A percentile compares a stretch with the other conserved stretches of the same genome.
These are phyloP conservation scores for Fagopyrum tataricum DNA, from an alignment of 148 eudicot species.

Conservation along the genomic window DNA sequence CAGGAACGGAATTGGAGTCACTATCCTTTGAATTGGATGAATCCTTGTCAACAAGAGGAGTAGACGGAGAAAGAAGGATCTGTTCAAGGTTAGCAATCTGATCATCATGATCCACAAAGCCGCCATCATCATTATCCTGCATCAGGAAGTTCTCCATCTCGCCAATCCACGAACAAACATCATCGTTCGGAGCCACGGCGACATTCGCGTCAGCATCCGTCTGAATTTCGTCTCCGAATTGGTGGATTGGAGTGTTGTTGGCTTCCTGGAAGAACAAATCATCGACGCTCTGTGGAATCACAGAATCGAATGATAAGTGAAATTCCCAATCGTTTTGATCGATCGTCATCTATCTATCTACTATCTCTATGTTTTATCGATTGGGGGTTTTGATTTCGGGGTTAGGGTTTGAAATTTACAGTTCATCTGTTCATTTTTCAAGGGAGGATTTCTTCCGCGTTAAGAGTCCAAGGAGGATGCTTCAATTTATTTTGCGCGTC, in stretches of 20 bases:
- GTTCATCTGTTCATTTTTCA: not conserved
- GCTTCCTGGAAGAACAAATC: conserved; percentile 12
- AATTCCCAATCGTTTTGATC: conserved; percentile 5
- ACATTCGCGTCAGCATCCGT: conserved; percentile 8
- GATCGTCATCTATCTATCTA: not conserved
- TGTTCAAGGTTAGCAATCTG: not conserved
- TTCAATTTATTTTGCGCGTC: not conserved
- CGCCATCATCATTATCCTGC: conserved; percentile 33
- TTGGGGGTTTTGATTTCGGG: not conserved
- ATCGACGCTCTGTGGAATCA: not conserved
- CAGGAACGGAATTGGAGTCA: conserved; percentile 1
- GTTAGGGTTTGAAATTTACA: not conserved
- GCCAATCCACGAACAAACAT: conserved; percentile 25
- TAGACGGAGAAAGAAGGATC: not conserved
- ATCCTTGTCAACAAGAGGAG: not conserved
- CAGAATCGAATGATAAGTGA: conserved; percentile 3
- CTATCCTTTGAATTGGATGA: conserved; percentile 19
- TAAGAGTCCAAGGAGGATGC: not conserved
- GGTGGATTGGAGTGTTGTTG: not conserved
- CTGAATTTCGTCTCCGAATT: conserved; percentile 1
- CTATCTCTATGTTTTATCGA: not conserved
- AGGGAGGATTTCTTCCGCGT: not conserved
- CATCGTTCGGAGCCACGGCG: conserved; percentile 11
- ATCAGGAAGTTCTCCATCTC: conserved; percentile 46
- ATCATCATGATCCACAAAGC: not conserved